Evolutionary conservation across 169 alveolate species (phyloP), one percentile per base, ranked within the genome.

Genomic region (Plasmodium ovale): DNA sequence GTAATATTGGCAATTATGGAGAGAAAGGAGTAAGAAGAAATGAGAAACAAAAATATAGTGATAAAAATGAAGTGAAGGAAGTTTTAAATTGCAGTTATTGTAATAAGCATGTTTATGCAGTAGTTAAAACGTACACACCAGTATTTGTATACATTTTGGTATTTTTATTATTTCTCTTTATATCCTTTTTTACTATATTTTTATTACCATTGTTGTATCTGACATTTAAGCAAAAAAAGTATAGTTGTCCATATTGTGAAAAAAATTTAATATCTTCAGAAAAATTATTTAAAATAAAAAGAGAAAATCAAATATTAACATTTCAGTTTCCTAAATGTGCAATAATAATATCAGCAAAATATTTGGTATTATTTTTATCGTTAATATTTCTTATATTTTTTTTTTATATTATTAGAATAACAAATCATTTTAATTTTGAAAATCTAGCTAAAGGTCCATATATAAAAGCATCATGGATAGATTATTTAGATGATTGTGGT

Each of bases 401-500:
- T 44, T 74, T 74, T 74, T 74, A 74, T 21, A 42, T 74, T 29
- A 39, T 74, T 59, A 74, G 88, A 60, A 74, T 59, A 59, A 37
- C 58, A 10, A 74, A 31, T 42, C n/a, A 58, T 74, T 59, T 74
- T 25, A 74, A 74, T 60, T 44, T 74, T 3, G 88, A 74, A 23
- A 39, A 19, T 42, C 35, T 74, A 25, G 73, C 64, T n/a, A 74
- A 74, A n/a, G 88, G 88, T 16, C 88, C 88, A 0, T 59, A 74
- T 53, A 74, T 74, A 23, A 59, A 60, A 27, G 54, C 67, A 12
- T 29, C 74, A 42, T 74, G 88, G 88, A 21, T 74, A 10, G 74
- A 74, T n/a, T 74, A 74, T 21, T 53, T 74, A 29, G 88, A 74
- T 21, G 88, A 74, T 12, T 74, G 88, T 60, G 88, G 88, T 4